Conservation (phyloP, 2,329 filamentous ascomycete genomes). For the Albophoma yamanashiensis region DNA sequence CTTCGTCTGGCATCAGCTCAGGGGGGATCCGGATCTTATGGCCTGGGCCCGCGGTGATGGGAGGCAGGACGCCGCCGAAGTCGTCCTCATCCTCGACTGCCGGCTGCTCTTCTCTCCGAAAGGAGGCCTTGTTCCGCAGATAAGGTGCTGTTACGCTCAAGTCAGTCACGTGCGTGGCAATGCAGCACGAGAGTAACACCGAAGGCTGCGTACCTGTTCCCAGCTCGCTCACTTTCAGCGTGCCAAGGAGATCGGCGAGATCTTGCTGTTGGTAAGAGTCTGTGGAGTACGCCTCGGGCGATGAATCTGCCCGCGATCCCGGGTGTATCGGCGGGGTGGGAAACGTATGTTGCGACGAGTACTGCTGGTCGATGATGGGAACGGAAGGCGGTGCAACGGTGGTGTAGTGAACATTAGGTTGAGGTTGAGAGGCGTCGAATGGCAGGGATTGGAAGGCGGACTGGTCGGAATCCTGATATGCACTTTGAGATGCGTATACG, state of each 20-base stretch:
- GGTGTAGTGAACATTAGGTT: conserved; percentile 41
- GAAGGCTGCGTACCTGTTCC: conserved; percentile 58
- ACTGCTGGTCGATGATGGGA: conserved; percentile 40
- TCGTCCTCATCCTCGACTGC: conserved; percentile 64
- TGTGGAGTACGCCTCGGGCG: conserved; percentile 42
- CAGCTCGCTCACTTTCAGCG: conserved; percentile 76
- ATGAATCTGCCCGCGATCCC: conserved; percentile 18
- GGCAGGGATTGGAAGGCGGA: conserved; percentile 35
- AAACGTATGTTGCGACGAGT: conserved; percentile 38
- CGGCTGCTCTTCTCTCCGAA: conserved; percentile 45
- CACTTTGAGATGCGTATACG: conserved; percentile 37
- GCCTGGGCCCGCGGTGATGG: conserved; percentile 56
- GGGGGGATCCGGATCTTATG: conserved; percentile 79
- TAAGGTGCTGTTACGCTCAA: conserved; percentile 58
- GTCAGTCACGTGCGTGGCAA: background rate
- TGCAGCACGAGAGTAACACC: background rate
- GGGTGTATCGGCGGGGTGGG: conserved; percentile 37
- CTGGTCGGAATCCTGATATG: conserved; percentile 35
- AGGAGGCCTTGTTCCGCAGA: conserved; percentile 53
- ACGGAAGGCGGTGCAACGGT: conserved; percentile 38
- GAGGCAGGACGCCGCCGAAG: conserved; percentile 58
- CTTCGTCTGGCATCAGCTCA: conserved; percentile 84
- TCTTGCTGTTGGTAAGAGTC: conserved; percentile 60
- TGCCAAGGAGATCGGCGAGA: conserved; percentile 71
- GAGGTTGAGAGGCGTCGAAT: conserved; percentile 33